A percentile compares a stretch with the other conserved stretches of the same genome.
phyloP scores from a whole-genome alignment of 768 basidiomycete genomes.

The Naganishia friedmannii region DNA sequence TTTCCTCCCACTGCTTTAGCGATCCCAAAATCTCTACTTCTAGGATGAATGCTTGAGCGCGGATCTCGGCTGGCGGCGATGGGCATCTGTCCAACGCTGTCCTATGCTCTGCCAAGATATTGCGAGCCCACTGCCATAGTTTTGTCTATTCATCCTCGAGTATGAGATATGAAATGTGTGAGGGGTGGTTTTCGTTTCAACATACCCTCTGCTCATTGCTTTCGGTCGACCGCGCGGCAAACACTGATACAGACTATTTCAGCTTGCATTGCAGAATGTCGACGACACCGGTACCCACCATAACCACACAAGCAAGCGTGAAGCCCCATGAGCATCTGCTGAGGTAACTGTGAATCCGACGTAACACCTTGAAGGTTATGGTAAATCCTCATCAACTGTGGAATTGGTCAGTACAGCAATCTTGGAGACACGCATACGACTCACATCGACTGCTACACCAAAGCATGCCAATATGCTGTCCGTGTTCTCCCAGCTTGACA shows the following conservation, averaged over 20 bases:
- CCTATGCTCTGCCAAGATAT: not conserved
- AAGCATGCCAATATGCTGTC: slow-evolving; percentile 1
- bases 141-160: not conserved
- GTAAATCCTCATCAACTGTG: slow-evolving; percentile 23
- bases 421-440: not conserved
- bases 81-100: not conserved
- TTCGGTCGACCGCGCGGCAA: slow-evolving; percentile 1
- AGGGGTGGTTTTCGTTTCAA: not conserved
- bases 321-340: slow-evolving; percentile 1
- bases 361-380: not conserved
- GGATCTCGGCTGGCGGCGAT: not conserved
- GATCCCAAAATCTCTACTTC: slow-evolving; percentile 14
- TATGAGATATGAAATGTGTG: not conserved
- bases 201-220: not conserved
- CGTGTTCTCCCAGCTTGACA: slow-evolving; percentile 14
- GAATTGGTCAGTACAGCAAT: not conserved
- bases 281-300: not conserved
- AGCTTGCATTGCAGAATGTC: not conserved
- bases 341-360: slow-evolving; percentile 6
- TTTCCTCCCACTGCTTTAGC: slow-evolving; percentile 9
- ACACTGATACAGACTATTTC: slow-evolving; percentile 11
- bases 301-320: slow-evolving; percentile 5
- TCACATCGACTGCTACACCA: slow-evolving; percentile 1
- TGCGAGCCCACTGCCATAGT: not conserved
- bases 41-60: not conserved